Evolutionary conservation across 1,284 basidiomycete genomes (phyloP).

Genomic region (Afroboletus lepidellus): DNA sequence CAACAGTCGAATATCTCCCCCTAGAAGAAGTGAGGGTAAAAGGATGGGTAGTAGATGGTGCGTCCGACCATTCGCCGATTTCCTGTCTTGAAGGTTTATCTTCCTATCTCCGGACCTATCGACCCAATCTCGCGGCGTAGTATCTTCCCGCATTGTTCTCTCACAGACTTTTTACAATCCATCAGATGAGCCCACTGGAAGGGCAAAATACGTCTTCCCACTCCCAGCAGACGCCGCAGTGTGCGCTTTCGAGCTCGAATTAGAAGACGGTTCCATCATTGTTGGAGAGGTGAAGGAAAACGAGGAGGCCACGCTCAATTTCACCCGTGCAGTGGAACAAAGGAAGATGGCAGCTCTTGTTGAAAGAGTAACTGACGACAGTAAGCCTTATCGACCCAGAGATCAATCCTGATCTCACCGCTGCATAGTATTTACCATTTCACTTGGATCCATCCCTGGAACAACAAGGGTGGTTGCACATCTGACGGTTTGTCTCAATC

Average conservation of each 20-base stretch:
- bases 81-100: constrained; percentile 2
- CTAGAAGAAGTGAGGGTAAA: constrained; percentile 43
- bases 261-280: constrained; percentile 41
- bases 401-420: not conserved
- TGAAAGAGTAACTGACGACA: constrained; percentile 50
- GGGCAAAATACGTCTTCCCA: constrained; percentile 58
- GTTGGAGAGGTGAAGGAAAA: constrained; percentile 52
- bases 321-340: constrained; percentile 40
- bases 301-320: constrained; percentile 42
- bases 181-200: constrained; percentile 34
- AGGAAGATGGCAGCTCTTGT: constrained; percentile 47
- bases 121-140: constrained; percentile 27
- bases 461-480: constrained; percentile 39
- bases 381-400: constrained; percentile 33
- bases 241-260: constrained; percentile 48
- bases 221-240: constrained; percentile 54
- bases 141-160: constrained; percentile 51
- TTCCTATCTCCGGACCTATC: not conserved
- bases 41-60: constrained; percentile 49
- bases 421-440: constrained; percentile 52
- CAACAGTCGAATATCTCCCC: constrained; percentile 35
- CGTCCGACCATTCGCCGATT: constrained; percentile 12
- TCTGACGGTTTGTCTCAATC: constrained; percentile 40
- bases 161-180: constrained; percentile 48
- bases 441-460: constrained; percentile 50